Base-by-base conservation (phyloP, 2,329 filamentous ascomycete genomes). In the Grosmannia serpens region DNA sequence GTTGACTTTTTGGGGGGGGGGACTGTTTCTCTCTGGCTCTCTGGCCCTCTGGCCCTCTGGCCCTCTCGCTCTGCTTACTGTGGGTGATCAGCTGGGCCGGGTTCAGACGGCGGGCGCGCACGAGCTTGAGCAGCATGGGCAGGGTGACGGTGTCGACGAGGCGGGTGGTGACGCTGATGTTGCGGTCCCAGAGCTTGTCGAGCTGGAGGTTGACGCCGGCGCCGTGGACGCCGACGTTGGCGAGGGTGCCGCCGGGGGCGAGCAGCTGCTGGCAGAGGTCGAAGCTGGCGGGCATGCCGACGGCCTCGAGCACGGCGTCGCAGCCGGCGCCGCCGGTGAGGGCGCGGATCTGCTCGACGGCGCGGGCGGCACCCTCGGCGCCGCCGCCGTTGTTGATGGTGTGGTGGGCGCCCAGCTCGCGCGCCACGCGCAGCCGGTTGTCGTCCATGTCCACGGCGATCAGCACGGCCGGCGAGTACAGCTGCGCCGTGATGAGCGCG, bases 201-300 rank as follows among this genome's bases (percentile, higher is more conserved):
- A 84, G 70, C 46, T 79, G 73, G 47, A 83, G 67, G 58, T 77
- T 70, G 0, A 75, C 80, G 53, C 74, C 75, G n/a, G 69, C 73
- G 0, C 80, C 80, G 63, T 83, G 79, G 8, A 84, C 81, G 10
- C 81, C 81, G 2, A 84, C 73, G 64, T 83, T 84, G 4, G 80
- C 80, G 61, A 84, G 75, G 0, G 71, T 69, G 4, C 79, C 81
- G 1, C 80, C 80, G 0, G 75, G 69, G 0, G 76, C 79, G 11
- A 84, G 73, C 27, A 84, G 64, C 9, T 75, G 69, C 66, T 84
- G 80, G 56, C 75, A 78, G 49, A 82, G 67, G 20, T 77, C 71
- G 64, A 83, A 82, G 0, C 77, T 82, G 0, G 71, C 71, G 0
- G 78, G 77, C 10, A 79, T 70, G 1, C 80, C 80, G 1, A 83